These are phyloP conservation scores for Coffea humblotiana DNA, from an alignment of 305 asterid genomes.

Conservation along the genomic window DNA sequence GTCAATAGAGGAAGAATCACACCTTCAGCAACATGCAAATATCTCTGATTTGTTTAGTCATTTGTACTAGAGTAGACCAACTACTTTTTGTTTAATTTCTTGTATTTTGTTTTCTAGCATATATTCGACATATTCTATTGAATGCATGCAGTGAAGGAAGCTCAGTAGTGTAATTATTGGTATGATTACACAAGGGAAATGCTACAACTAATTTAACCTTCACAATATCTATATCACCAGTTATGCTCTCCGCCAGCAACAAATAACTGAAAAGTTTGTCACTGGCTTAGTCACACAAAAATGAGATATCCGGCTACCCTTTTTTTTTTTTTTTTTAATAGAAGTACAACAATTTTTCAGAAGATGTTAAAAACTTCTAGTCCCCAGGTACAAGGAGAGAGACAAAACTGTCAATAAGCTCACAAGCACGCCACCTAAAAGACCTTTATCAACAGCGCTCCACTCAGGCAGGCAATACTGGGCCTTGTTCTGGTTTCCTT, in stretches of 20 bases:
- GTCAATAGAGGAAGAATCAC: too few relatives aligned
- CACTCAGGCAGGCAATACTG: constrained; percentile 26
- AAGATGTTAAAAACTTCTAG: constrained; percentile 22
- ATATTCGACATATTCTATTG: constrained; percentile 20
- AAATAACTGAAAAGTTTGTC: background rate
- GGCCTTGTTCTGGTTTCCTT: constrained; percentile 30
- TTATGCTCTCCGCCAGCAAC: background rate
- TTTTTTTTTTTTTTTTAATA: too few relatives aligned
- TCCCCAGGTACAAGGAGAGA: constrained; percentile 36
- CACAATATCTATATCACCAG: background rate
- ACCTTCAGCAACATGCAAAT: background rate
- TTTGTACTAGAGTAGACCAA: constrained; percentile 24
- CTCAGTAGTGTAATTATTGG: constrained; percentile 23
- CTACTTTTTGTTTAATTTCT: constrained; percentile 7
- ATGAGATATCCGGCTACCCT: background rate
- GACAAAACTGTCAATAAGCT: constrained; percentile 51
- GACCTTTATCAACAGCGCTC: constrained; percentile 50
- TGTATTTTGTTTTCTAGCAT: constrained; percentile 2
- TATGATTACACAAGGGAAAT: background rate
- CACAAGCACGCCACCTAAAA: constrained; percentile 47
- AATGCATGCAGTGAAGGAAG: constrained; percentile 23
- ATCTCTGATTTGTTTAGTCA: constrained; percentile 14
- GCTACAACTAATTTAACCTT: background rate
- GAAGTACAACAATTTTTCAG: background rate
- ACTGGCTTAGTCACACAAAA: background rate